Base-by-base conservation (phyloP, 192 early-diverging fungal genomes). In the Coemansia umbellata region DNA sequence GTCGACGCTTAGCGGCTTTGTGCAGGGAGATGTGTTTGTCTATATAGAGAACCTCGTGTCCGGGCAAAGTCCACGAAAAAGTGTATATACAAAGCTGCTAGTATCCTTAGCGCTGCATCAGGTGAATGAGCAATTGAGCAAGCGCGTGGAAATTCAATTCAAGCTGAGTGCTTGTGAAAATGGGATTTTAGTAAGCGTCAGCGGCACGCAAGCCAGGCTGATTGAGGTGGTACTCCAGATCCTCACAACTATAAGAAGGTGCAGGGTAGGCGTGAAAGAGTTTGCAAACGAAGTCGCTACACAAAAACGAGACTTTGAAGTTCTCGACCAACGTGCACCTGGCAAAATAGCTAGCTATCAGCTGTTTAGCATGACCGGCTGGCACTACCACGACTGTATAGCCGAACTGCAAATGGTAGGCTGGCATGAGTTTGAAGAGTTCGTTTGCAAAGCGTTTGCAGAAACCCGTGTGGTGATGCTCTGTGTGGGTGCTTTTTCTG, bases 381-480 rank as follows among this genome's bases (percentile, higher is more conserved):
- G 43, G 43, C 43, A 26, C 23, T 11, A 45, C 43, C 6, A 4
- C 22, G 24, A 24, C 43, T 26, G 43, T 9, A 3, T 10, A 14
- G 4, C 10, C 8, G 43, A 45, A 11, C 26, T 45, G 26, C 24
- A 26, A 3, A 26, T n/a, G 13, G 24, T 45, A n/a, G 43, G n/a
- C 4, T 11, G 28, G 24, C 14, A 3, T 26, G 13, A 26, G 13
- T 45, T 45, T 15, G 9, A 8, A 4, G 23, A 14, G 9, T 26
- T n/a, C 11, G 11, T 7, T 5, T 6, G 3, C 4, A 22, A 28
- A n/a, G n/a, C 28, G 26, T 7, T 45, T 35, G 33, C 33, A 5
- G 43, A 24, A n/a, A 45, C 43, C 24, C 42, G 37, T 8, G 32
- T 60, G n/a, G 21, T 31, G 7, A 45, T 60, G 50, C 26, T 60